Conservation (phyloP, 352 stramenopile species). For the Phytophthora tubulina region DNA sequence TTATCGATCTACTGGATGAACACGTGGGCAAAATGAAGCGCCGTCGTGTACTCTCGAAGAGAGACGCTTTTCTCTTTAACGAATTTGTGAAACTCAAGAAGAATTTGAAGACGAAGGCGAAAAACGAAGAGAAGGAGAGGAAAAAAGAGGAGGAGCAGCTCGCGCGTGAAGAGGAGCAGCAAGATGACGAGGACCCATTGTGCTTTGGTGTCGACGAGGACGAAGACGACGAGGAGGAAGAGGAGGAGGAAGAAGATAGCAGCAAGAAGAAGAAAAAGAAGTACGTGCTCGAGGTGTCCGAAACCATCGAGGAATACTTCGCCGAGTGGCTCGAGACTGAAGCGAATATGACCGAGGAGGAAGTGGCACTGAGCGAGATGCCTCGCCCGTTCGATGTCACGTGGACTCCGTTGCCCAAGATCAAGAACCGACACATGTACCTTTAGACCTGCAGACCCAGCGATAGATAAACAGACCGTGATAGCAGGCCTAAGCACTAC, state of each 20-base stretch:
- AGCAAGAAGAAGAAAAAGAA: slow-evolving; percentile 29
- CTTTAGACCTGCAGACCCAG: slow-evolving; percentile 50
- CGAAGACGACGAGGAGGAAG: slow-evolving; percentile 36
- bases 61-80: slow-evolving; percentile 55
- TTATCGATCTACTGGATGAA: slow-evolving; percentile 69
- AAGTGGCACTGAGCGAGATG: slow-evolving; percentile 50
- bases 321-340: slow-evolving; percentile 50
- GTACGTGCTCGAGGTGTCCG: slow-evolving; percentile 23
- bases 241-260: slow-evolving; percentile 47
- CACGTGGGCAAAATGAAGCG: slow-evolving; percentile 65
- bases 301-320: slow-evolving; percentile 61
- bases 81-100: slow-evolving; percentile 55
- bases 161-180: slow-evolving; percentile 32
- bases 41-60: slow-evolving; percentile 51
- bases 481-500: slow-evolving; percentile 30
- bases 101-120: slow-evolving; percentile 42
- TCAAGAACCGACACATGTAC: slow-evolving; percentile 86
- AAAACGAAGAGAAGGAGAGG: slow-evolving; percentile 22
- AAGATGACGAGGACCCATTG: slow-evolving; percentile 37
- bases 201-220: slow-evolving; percentile 41
- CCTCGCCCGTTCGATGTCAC: slow-evolving; percentile 80
- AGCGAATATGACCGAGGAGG: slow-evolving; percentile 46
- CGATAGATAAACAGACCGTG: slow-evolving; percentile 30
- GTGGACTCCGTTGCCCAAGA: slow-evolving; percentile 63
- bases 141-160: slow-evolving; percentile 32